Percentiles rank a stretch among this genome's conserved stretches.
phyloP scores from a whole-genome alignment of 2,329 filamentous ascomycete genomes.

The Colletotrichum lindemuthianum region DNA sequence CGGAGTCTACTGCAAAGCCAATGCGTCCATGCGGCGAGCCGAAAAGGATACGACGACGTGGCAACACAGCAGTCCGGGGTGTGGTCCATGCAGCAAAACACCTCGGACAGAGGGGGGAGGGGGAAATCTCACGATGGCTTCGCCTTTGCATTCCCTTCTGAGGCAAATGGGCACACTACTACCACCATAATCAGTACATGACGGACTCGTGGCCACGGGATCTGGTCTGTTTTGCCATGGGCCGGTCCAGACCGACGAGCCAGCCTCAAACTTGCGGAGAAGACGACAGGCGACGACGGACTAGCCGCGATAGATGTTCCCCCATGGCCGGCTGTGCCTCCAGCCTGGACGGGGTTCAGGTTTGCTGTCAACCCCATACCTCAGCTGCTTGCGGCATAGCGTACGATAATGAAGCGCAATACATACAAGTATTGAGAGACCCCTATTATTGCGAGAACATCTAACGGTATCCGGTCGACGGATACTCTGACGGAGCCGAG shows the following conservation, averaged over 20 bases:
- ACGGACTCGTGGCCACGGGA: constrained; percentile 17
- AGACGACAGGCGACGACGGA: not conserved
- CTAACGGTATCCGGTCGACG: no score
- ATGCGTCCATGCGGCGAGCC: constrained; percentile 19
- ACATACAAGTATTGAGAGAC: no score
- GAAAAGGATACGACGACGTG: constrained; percentile 28
- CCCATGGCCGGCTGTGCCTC: constrained; percentile 7
- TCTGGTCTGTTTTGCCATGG: constrained; percentile 12
- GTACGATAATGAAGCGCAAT: not conserved
- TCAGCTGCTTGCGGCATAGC: constrained; percentile 27
- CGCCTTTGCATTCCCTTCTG: constrained; percentile 28
- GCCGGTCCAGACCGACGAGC: constrained; percentile 30
- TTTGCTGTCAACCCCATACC: constrained; percentile 15
- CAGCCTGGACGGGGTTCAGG: constrained; percentile 1
- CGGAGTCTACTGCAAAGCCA: not conserved
- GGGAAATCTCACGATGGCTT: constrained; percentile 34
- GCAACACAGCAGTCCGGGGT: constrained; percentile 3
- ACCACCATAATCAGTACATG: no score
- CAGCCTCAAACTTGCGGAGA: constrained; percentile 27
- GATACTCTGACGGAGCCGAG: not conserved
- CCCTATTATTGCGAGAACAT: no score
- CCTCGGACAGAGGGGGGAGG: not conserved
- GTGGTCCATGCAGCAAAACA: constrained; percentile 5
- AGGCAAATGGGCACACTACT: not conserved
- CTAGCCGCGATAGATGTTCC: constrained; percentile 5